Base-by-base conservation (phyloP, 2,329 filamentous ascomycete genomes). In the Harringtonia aguacate region DNA sequence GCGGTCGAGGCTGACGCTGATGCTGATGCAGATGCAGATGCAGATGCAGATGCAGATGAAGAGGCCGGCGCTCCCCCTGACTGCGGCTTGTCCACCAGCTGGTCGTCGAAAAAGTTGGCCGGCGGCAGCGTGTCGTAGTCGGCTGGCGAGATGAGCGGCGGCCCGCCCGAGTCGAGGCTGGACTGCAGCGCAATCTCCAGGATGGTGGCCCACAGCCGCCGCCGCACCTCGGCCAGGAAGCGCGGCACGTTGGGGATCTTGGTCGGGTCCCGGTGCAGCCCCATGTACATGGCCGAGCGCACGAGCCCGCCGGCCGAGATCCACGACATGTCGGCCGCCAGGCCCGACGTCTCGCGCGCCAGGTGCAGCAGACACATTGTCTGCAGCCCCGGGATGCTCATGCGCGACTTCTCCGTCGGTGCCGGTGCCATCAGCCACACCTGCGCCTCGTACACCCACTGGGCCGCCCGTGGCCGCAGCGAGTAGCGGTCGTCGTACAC, bases 371-470 rank as follows among this genome's bases (percentile, higher is more conserved):
- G 63, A 40, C 72, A 68, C 58, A 71, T 67, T 24, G 66, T 68
- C 55, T 79, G 76, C 2, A 79, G 51, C 1, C 63, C 62, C 0
- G 61, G 54, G 4, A 77, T 61, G 31, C 65, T 71, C 48, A 77
- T 59, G 21, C 68, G 64, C 4, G 61, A 57, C 56, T 77, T 78
- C 39, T 69, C 66, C 0, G 63, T 59, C 0, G 70, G 67, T 7
- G 37, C 28, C 1, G 45, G 46, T 3, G 61, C 52, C 35, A 66
- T 59, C 1, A 75, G 61, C 69, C 71, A 77, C 10, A 66, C 53
- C 48, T 73, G 69, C 1, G 67, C 72, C 44, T 75, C 72, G 38
- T 69, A 64, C 2, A 76, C 63, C 72, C 73, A 77, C 37, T 65
- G 65, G 15, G 61, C 55, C 0, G 72, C 69, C 8, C 56, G 54